Evolutionary conservation across 805 yeast species (phyloP).

Genomic region (Cyberlindnera saturnus): DNA sequence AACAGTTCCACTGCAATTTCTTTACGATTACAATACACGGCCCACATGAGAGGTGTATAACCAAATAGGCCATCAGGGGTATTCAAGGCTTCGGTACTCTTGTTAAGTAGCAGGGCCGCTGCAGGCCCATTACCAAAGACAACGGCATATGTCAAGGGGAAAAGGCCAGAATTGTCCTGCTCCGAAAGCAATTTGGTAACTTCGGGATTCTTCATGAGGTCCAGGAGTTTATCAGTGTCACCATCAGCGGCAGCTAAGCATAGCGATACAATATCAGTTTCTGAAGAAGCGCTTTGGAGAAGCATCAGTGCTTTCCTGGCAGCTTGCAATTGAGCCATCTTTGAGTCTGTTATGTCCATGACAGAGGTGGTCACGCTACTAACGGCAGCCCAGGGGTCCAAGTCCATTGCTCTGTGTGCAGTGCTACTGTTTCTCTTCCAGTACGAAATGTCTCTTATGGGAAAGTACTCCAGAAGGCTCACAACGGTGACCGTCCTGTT

Average conservation of each 20-base stretch:
- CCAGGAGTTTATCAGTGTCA: constrained; percentile 19
- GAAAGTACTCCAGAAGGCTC: no score
- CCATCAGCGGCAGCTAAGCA: constrained; percentile 35
- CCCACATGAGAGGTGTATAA: constrained; percentile 84
- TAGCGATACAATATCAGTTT: constrained; percentile 5
- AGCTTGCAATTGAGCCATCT: constrained; percentile 10
- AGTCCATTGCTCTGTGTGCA: constrained; percentile 4
- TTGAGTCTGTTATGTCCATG: constrained; percentile 4
- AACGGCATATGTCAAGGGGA: constrained; percentile 47
- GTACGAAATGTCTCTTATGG: not conserved
- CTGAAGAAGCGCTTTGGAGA: constrained; percentile 6
- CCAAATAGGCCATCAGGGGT: constrained; percentile 40
- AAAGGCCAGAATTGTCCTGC: constrained; percentile 35
- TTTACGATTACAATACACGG: constrained; percentile 55
- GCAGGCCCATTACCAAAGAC: constrained; percentile 44
- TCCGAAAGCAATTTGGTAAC: constrained; percentile 22
- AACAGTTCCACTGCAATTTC: constrained; percentile 51
- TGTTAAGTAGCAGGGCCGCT: constrained; percentile 30
- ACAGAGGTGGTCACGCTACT: not conserved
- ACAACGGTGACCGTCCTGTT: no score
- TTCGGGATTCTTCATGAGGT: constrained; percentile 23
- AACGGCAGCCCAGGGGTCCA: constrained; percentile 11
- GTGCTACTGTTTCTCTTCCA: not conserved
- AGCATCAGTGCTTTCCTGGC: constrained; percentile 15
- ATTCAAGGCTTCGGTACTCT: constrained; percentile 7